Base-by-base conservation (phyloP, 192 early-diverging fungal species). In the Umbelopsis sp. region DNA sequence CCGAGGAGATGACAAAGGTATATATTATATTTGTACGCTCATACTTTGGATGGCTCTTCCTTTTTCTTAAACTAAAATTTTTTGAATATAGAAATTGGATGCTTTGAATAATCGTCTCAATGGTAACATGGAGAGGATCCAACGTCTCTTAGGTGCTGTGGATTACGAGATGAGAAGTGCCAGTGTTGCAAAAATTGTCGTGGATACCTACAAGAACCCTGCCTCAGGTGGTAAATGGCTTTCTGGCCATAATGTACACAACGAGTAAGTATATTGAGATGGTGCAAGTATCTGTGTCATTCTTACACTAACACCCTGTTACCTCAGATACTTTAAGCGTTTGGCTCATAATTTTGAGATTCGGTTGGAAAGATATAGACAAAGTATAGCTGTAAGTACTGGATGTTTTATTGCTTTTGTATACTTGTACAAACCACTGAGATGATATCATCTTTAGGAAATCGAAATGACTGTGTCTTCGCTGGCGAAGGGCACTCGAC, bases 301-400 rank as follows among this genome's bases (percentile, higher is more conserved):
- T 22, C 6, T 3, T 14, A 25, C 26, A 25, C 43, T 68, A n/a
- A 45, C 45, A 21, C 24, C 2, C 5, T 49, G 29, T 17, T 24
- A 20, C 22, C 41, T 26, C 45, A 74, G 73, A 45, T 77, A 77
- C 69, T 77, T 77, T 73, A 44, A 51, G 22, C 26, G 38, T 22
- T 29, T 73, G 36, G 52, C 76, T 4, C 69, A 72, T 21, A 43
- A 56, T 20, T 67, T 77, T 25, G 29, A 62, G 17, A 56, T 51
- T 25, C 71, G 76, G n/a, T 73, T 73, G 49, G 72, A 73, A 36
- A 59, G 70, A 72, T 77, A 77, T 44, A 73, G 73, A 44, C 73
- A 72, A 47, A 70, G 71, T 43, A 73, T 77, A 17, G 31, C 56
- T 26, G 56, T 62, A 34, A 62, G 56, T 62, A 17, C 38, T 41